These are phyloP conservation scores for Ceratobasidium papillatum DNA, from an alignment of 1,284 basidiomycete genomes.

Conservation along the genomic window DNA sequence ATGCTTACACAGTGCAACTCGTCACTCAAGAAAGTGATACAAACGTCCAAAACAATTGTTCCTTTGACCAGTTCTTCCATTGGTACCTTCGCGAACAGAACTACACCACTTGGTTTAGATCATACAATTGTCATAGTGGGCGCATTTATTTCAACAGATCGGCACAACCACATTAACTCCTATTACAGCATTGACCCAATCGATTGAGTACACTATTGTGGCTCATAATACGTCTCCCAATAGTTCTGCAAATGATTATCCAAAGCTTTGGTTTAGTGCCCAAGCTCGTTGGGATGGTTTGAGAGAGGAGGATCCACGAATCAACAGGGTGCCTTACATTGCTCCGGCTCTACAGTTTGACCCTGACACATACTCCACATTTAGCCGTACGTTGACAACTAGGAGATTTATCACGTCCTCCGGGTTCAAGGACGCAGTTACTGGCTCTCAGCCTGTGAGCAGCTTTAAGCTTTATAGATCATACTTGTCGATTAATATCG, in stretches of 20 bases:
- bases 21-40: background rate
- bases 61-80: background rate
- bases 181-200: too few relatives aligned
- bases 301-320: too few relatives aligned
- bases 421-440: background rate
- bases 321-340: background rate
- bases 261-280: background rate
- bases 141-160: background rate
- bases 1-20: background rate
- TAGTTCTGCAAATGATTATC: background rate
- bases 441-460: conserved; percentile 1
- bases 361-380: background rate
- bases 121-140: background rate
- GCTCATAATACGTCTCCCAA: background rate
- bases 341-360: background rate
- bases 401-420: conserved; percentile 3
- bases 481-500: background rate
- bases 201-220: background rate
- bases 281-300: too few relatives aligned
- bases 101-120: background rate
- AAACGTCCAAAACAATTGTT: too few relatives aligned
- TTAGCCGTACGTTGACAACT: background rate
- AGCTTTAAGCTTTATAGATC: background rate
- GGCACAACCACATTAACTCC: background rate
- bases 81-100: background rate